These are phyloP conservation scores for Cyamopsis tetragonoloba DNA, from an alignment of 306 rosid species.

Conservation along the genomic window DNA sequence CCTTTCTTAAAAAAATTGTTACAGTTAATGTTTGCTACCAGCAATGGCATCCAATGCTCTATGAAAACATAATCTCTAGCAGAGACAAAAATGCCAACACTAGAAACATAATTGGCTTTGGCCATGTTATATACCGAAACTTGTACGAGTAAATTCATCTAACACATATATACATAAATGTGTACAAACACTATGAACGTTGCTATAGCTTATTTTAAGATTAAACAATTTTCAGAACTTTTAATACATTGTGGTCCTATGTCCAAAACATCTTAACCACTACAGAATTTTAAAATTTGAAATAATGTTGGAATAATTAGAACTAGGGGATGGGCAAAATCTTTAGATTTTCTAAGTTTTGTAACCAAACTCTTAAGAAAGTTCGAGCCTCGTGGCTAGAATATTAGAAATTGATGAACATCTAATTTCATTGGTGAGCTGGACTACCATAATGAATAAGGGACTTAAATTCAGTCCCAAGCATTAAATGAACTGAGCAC, in stretches of 20 bases:
- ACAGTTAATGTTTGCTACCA: slow-evolving; percentile 35
- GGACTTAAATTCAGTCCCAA: slow-evolving; percentile 7
- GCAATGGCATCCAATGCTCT: slow-evolving; percentile 66
- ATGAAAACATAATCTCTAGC: slow-evolving; percentile 34
- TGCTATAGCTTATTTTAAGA: background rate
- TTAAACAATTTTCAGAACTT: slow-evolving; percentile 11
- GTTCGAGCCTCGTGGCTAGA: background rate
- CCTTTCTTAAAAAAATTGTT: background rate
- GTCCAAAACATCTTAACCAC: background rate
- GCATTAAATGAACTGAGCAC: slow-evolving; percentile 49
- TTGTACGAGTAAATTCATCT: slow-evolving; percentile 19
- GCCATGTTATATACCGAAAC: slow-evolving; percentile 21
- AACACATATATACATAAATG: slow-evolving; percentile 1
- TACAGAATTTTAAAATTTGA: too few relatives aligned
- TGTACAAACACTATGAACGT: background rate
- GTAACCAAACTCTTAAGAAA: background rate
- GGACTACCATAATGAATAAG: slow-evolving; percentile 15
- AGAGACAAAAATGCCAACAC: slow-evolving; percentile 46
- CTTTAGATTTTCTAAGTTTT: background rate
- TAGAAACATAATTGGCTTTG: slow-evolving; percentile 31
- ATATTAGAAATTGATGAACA: background rate
- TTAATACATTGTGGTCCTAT: slow-evolving; percentile 19
- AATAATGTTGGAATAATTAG: background rate
- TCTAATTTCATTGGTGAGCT: background rate
- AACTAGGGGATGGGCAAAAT: background rate